Evolutionary conservation across 176 grass and related monocot species (phyloP), one percentile per base, ranked within the genome.

Genomic region (Musa beccarii): DNA sequence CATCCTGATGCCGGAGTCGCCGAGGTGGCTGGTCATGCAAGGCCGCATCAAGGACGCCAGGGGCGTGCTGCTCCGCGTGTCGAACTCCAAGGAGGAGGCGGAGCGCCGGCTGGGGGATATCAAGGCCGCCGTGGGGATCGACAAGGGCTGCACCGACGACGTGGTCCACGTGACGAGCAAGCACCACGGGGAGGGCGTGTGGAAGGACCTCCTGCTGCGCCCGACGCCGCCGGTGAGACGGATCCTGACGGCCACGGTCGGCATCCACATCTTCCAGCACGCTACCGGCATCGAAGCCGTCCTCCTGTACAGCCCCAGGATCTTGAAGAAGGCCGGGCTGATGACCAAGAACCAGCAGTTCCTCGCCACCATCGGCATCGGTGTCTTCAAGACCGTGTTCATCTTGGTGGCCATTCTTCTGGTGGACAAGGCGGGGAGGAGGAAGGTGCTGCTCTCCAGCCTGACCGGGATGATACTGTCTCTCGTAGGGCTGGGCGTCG

Each of bases 291-390:
- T 89, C 67, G 87, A 89, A 54, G 87, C 87, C 17, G 78, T 86
- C n/a, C 68, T 89, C 29, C 81, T 86, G 1, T 89, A 89, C 81
- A 89, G 84, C 73, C 87, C 87, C 0, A 79, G 78, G 19, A 89
- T 89, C 68, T 86, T 89, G 51, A 80, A 86, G 74, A 85, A 79
- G 0, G 78, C 84, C 3, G 87, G 84, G 24, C 86, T 89, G 55
- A 72, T 55, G 3, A 21, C 62, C 3, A 75, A 75, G 51, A 84
- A 59, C 24, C 55, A 75, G 24, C 67, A 86, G 11, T 79, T 89
- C 13, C 76, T 54, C 1, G 87, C 87, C 15, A 89, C 84, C 13
- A 26, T 89, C 29, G 84, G 77, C 28, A 73, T 89, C 0, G 87
- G 87, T 4, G 53, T 84, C 2, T 81, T 77, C 49, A 89, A 89